Evolutionary conservation across 768 basidiomycete species (phyloP).

Genomic region (Russula compacta): DNA sequence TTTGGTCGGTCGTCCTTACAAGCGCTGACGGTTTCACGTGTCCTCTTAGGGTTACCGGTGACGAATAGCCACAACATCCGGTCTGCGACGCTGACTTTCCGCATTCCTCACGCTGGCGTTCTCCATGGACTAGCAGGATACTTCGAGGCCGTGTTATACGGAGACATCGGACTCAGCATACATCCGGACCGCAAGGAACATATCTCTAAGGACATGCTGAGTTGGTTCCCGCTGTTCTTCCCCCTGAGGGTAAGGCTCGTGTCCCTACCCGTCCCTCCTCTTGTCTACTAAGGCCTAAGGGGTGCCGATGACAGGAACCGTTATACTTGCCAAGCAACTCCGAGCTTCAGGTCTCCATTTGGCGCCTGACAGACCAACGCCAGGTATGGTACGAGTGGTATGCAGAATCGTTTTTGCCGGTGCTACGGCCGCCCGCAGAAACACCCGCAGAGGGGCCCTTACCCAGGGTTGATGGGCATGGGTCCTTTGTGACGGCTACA

Average conservation of each 20-base stretch:
- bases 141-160: slow-evolving; percentile 91
- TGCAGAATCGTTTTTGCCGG: slow-evolving; percentile 82
- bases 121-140: slow-evolving; percentile 95
- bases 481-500: slow-evolving; percentile 18
- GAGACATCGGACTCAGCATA: slow-evolving; percentile 84
- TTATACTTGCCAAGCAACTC: slow-evolving; percentile 88
- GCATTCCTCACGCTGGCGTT: slow-evolving; percentile 90
- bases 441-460: slow-evolving; percentile 25
- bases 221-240: slow-evolving; percentile 98
- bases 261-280: background rate
- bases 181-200: slow-evolving; percentile 83
- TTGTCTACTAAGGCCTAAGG: background rate
- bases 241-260: slow-evolving; percentile 67
- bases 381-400: slow-evolving; percentile 99
- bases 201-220: slow-evolving; percentile 93
- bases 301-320: slow-evolving; percentile 55
- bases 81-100: slow-evolving; percentile 76
- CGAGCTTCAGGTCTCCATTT: slow-evolving; percentile 87
- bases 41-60: slow-evolving; percentile 60
- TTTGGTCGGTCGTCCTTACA: background rate
- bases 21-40: background rate
- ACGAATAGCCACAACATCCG: slow-evolving; percentile 97
- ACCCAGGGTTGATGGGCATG: slow-evolving; percentile 20
- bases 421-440: slow-evolving; percentile 33
- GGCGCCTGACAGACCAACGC: slow-evolving; percentile 83